Evolutionary conservation across 805 yeast species (phyloP).

Genomic region (Kazachstania martiniae): DNA sequence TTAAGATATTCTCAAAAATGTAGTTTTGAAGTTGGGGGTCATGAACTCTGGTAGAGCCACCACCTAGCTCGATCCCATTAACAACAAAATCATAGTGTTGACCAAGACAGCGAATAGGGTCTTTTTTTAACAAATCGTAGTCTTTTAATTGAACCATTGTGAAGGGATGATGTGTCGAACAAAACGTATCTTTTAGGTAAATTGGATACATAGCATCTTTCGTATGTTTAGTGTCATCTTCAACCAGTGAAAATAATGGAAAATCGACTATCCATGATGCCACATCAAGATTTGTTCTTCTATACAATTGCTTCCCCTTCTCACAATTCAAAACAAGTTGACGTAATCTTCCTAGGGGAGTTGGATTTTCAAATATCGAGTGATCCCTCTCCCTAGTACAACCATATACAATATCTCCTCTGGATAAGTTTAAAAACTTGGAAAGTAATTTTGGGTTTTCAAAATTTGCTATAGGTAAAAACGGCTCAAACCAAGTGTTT

Average conservation of each 20-base stretch:
- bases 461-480: slow-evolving; percentile 25
- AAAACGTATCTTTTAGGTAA: slow-evolving; percentile 39
- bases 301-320: slow-evolving; percentile 31
- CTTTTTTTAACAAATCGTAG: slow-evolving; percentile 38
- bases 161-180: slow-evolving; percentile 93
- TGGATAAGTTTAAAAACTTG: slow-evolving; percentile 31
- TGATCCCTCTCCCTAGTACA: slow-evolving; percentile 52
- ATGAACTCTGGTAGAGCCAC: slow-evolving; percentile 93
- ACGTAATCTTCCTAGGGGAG: slow-evolving; percentile 82
- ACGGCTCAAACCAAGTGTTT: slow-evolving; percentile 34
- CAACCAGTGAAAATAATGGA: slow-evolving; percentile 80
- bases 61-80: slow-evolving; percentile 94
- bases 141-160: slow-evolving; percentile 80
- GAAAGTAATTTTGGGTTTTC: slow-evolving; percentile 26
- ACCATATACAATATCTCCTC: slow-evolving; percentile 70
- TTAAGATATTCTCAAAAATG: slow-evolving; percentile 54
- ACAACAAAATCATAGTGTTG: slow-evolving; percentile 91
- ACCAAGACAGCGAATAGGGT: slow-evolving; percentile 63
- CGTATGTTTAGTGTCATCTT: slow-evolving; percentile 23
- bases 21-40: slow-evolving; percentile 68
- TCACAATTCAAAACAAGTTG: slow-evolving; percentile 50
- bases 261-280: slow-evolving; percentile 86
- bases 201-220: slow-evolving; percentile 39
- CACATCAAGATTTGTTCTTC: slow-evolving; percentile 27
- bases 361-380: slow-evolving; percentile 80